phyloP scores from a whole-genome alignment of 208 protist genomes.

The Crithidia thermophila region DNA sequence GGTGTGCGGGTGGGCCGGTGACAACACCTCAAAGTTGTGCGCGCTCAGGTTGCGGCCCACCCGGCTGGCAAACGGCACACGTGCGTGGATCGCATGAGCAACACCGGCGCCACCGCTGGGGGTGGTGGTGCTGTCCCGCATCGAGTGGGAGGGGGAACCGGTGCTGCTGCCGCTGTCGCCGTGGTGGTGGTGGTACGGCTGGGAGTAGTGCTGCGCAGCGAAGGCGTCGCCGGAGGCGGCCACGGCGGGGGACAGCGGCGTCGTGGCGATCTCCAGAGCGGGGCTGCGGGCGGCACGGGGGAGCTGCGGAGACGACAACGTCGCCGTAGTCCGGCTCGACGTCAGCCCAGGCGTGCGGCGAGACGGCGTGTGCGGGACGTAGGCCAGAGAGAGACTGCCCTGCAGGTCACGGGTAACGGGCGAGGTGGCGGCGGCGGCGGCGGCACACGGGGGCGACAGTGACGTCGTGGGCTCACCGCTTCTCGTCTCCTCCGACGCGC shows the following conservation, averaged over 20 bases:
- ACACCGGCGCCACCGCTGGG: too few relatives aligned
- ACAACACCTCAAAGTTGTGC: not conserved
- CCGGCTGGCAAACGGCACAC: too few relatives aligned
- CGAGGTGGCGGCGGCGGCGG: not conserved
- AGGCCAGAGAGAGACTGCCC: not conserved
- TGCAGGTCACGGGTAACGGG: not conserved
- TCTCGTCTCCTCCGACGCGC: too few relatives aligned
- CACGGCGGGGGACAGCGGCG: too few relatives aligned
- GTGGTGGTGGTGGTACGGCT: too few relatives aligned
- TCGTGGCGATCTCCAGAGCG: slow-evolving; percentile 1
- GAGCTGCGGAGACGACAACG: not conserved
- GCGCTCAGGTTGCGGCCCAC: not conserved
- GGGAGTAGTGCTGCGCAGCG: too few relatives aligned
- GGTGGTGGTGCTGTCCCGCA: too few relatives aligned
- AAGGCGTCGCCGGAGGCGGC: too few relatives aligned
- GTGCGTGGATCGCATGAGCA: too few relatives aligned
- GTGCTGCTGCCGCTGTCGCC: not conserved
- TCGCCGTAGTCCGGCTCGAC: slow-evolving; percentile 7
- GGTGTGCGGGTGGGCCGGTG: not conserved
- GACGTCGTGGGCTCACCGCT: too few relatives aligned
- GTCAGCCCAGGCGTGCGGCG: slow-evolving; percentile 4
- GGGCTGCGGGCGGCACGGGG: not conserved
- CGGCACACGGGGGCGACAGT: too few relatives aligned
- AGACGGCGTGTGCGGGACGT: slow-evolving; percentile 10
- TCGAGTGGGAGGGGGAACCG: slow-evolving; percentile 23